Evolutionary conservation across 495 filamentous ascomycete species (phyloP), one percentile per base, ranked within the genome.

Genomic region (Xylaria intraflava): DNA sequence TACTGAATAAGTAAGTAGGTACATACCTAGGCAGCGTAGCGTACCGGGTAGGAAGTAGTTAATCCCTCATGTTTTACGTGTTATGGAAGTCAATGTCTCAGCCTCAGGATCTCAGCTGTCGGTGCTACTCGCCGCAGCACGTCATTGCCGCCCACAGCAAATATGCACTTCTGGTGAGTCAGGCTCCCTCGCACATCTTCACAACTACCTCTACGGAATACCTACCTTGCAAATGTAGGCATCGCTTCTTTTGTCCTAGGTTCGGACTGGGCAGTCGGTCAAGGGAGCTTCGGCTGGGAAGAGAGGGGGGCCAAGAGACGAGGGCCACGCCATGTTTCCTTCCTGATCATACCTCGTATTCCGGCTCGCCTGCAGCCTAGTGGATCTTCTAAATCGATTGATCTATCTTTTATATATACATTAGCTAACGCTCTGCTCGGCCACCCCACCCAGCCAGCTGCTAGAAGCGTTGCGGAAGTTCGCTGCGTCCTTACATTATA

Each of bases 61-160:
- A 35, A 35, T 35, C 22, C 10, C 7, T 33, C 27, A 31, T 22
- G 24, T 48, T n/a, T n/a, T n/a, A n/a, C n/a, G 23, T 17, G 3
- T 27, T 38, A 2, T 29, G 8, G 35, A 38, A 49, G 29, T 26
- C 20, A 14, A 3, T 11, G 19, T 26, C 31, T 52, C 49, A 52
- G 49, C 49, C 49, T 45, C 49, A 36, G 40, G 19, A 42, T 40
- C 39, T 45, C 49, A 44, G 40, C 40, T 51, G 38, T 16, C 27
- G 33, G 5, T 11, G 31, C n/a, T 17, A 39, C 36, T 30, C 20
- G 11, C n/a, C n/a, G 27, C 22, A 46, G 29, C 33, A 16, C 42
- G 42, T 23, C 42, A 39, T 53, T 22, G 42, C 23, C 24, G 35
- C 19, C 17, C 24, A 17, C 16, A 53, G 31, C 10, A 16, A n/a